These are phyloP conservation scores for Pseudocercospora fuligena DNA, from an alignment of 2,329 filamentous ascomycete genomes.

Conservation along the genomic window DNA sequence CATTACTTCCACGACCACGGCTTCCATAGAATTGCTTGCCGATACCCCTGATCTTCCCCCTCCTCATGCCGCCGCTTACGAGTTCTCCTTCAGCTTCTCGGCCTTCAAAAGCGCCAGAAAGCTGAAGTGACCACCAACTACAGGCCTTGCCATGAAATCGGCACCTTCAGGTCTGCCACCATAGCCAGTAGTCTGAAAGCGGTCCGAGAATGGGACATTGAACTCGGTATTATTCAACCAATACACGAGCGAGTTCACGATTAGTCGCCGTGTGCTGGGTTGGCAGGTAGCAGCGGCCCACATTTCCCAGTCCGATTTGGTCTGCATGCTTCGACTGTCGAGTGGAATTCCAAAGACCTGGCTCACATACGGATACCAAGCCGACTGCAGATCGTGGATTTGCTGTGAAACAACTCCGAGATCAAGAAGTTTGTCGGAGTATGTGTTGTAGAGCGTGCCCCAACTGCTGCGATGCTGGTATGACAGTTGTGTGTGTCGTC, in stretches of 20 bases:
- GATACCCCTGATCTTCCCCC: not conserved
- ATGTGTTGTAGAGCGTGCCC: constrained; percentile 39
- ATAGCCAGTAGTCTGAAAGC: constrained; percentile 31
- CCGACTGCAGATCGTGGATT: constrained; percentile 38
- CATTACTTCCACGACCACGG: not conserved
- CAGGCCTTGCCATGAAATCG: constrained; percentile 17
- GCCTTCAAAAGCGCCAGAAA: constrained; percentile 14
- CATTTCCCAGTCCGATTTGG: constrained; percentile 53
- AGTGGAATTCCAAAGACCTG: constrained; percentile 38
- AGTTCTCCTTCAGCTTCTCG: not conserved
- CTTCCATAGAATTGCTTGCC: not conserved
- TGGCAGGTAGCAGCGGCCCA: constrained; percentile 54
- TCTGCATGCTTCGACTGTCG: constrained; percentile 38
- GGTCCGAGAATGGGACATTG: constrained; percentile 54
- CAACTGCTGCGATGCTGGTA: constrained; percentile 21
- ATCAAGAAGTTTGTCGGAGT: constrained; percentile 35
- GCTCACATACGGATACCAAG: constrained; percentile 36
- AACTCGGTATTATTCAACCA: constrained; percentile 57
- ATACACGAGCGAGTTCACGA: constrained; percentile 50
- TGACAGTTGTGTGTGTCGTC: constrained; percentile 11
- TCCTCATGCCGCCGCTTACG: not conserved
- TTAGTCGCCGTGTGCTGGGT: constrained; percentile 49
- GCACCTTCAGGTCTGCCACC: constrained; percentile 1
- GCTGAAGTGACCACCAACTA: constrained; percentile 21
- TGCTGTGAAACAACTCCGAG: constrained; percentile 31